Evolutionary conservation across 2,329 filamentous ascomycete genomes (phyloP).

Genomic region (Aspergillus neoniger): DNA sequence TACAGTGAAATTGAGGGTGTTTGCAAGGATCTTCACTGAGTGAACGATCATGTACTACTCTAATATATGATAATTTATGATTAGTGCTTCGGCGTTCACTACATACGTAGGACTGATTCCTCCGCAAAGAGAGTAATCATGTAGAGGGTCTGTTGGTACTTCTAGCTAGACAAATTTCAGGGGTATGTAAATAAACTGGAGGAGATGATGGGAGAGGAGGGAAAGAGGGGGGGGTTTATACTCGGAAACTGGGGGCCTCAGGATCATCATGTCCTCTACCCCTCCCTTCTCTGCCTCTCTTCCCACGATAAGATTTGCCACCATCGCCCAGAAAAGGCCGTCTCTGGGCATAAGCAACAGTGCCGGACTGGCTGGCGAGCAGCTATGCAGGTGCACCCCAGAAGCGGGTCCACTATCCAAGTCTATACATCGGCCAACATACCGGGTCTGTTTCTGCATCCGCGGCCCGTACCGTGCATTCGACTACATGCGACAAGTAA

Average conservation of each 20-base stretch:
- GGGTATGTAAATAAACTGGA: no score
- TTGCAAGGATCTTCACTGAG: slow-evolving; percentile 1
- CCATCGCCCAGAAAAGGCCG: neutral
- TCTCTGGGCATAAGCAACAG: no score
- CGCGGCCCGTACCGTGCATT: no score
- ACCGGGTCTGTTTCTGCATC: no score
- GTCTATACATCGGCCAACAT: no score
- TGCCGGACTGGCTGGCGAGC: no score
- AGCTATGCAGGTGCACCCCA: no score
- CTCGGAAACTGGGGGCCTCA: neutral
- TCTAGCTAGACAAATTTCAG: no score
- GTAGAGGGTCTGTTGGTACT: no score
- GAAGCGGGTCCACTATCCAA: no score
- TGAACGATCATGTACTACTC: slow-evolving; percentile 3
- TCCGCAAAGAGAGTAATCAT: neutral
- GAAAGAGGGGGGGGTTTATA: neutral
- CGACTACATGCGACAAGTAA: no score
- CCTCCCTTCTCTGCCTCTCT: neutral
- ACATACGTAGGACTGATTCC: neutral
- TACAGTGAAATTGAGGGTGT: neutral
- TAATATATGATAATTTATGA: slow-evolving; percentile 9
- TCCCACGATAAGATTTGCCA: neutral
- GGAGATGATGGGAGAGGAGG: neutral
- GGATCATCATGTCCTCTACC: neutral
- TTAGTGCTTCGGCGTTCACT: neutral